Evolutionary conservation across 2,329 filamentous ascomycete species (phyloP), one percentile per base, ranked within the genome.

Genomic region (Talaromyces piceae): DNA sequence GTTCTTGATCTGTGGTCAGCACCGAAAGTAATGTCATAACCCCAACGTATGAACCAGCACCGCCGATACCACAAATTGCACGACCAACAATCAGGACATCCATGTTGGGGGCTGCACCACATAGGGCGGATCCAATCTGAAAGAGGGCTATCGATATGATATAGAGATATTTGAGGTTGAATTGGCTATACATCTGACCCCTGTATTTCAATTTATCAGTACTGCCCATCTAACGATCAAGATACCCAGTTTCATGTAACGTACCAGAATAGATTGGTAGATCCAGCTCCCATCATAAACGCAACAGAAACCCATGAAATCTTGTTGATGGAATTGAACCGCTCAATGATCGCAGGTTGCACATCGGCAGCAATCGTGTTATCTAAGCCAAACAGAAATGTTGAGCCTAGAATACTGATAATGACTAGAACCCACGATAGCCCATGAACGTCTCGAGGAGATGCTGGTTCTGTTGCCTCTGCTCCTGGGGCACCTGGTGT

Each of bases 281-380:
- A n/a, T n/a, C n/a, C n/a, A n/a, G n/a, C n/a, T n/a, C 71, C 73
- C 3, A 78, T 63, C 0, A 71, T 59, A 50, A 77, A 75, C 0
- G 64, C 65, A 4, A 67, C 64, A 23, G 61, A 63, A 11, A 76
- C 59, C 74, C 74, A 77, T 3, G 67, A 59, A 6, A 77, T 62
- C 41, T 72, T 67, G 5, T 64, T 57, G 27, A 72, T 55, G 1
- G 68, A 55, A 16, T 64, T 59, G 26, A 75, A 73, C 0, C 58
- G 54, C n/a, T 65, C 58, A 11, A 73, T 59, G 6, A 77, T 69
- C 6, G 64, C 60, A 0, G 67, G 69, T 50, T 77, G 73, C 2
- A 74, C 69, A 55, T 76, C 75, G 3, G 77, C 69, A 22, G 74
- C 64, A 6, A 79, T 76, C 2, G 78, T 79, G 0, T 76, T 78